Evolutionary conservation across 495 filamentous ascomycete genomes (phyloP).

Genomic region (Neurospora sp.): DNA sequence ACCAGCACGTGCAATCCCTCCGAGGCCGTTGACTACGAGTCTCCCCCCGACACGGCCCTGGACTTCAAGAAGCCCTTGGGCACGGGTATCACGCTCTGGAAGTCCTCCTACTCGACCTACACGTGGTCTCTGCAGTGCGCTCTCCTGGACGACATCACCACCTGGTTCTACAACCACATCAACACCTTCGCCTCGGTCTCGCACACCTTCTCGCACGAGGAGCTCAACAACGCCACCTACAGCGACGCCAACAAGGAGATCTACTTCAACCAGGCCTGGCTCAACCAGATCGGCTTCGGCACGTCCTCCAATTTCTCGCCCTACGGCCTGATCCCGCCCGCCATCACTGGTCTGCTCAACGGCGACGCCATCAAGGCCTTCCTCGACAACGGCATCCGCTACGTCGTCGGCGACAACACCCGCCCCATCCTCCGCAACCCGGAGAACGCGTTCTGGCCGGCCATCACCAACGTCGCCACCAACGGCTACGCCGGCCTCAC

Average conservation of each 20-base stretch:
- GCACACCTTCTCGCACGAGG: slow-evolving; percentile 55
- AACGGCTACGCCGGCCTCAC: slow-evolving; percentile 50
- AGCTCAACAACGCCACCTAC: slow-evolving; percentile 52
- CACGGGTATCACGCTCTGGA: slow-evolving; percentile 48
- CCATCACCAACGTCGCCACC: slow-evolving; percentile 37
- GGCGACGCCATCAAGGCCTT: slow-evolving; percentile 52
- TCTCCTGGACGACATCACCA: slow-evolving; percentile 37
- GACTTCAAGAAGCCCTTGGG: slow-evolving; percentile 51
- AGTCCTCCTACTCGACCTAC: slow-evolving; percentile 33
- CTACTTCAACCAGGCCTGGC: slow-evolving; percentile 50
- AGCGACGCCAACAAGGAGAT: slow-evolving; percentile 47
- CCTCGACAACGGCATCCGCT: slow-evolving; percentile 46
- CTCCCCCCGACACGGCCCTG: slow-evolving; percentile 39
- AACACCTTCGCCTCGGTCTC: slow-evolving; percentile 47
- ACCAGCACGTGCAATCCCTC: slow-evolving; percentile 6
- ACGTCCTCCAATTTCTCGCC: slow-evolving; percentile 32
- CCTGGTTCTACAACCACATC: slow-evolving; percentile 44
- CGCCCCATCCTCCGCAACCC: slow-evolving; percentile 40
- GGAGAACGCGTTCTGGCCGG: slow-evolving; percentile 44
- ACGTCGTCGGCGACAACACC: slow-evolving; percentile 57
- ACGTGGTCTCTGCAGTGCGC: slow-evolving; percentile 40
- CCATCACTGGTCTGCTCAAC: slow-evolving; percentile 57
- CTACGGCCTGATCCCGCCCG: slow-evolving; percentile 51
- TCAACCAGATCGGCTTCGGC: slow-evolving; percentile 40
- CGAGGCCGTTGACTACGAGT: slow-evolving; percentile 19